Base-by-base conservation (phyloP, 495 filamentous ascomycete genomes). In the Aspergillus baeticus region DNA sequence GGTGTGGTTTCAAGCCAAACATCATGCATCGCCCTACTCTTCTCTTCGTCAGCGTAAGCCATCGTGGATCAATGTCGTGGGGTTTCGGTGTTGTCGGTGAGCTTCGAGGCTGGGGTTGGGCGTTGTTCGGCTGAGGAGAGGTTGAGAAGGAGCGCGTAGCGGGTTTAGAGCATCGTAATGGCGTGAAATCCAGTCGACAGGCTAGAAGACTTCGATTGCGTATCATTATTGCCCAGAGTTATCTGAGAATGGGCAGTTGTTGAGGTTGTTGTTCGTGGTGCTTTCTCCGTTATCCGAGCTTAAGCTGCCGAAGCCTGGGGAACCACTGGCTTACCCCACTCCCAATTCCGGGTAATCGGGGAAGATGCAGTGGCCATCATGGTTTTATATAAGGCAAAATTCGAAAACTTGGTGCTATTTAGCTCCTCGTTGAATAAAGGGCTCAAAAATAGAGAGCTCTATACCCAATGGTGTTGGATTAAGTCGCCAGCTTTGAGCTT, bases 1-100 rank as follows among this genome's bases (percentile, higher is more conserved):
- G 91, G 18, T 66, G 58, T 5, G 71, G 68, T 7, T 76, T 75
- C 45, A 91, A 74, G 13, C 92, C 92, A 64, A 95, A 95, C 59
- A 80, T 80, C 59, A 96, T 83, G 69, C 94, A 95, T 69, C 85
- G 85, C 8, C 92, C 91, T n/a, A 96, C 70, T 37, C 91, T 83
- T 10, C 73, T 59, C 60, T 87, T 89, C 13, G 90, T 82, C 42
- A 87, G 82, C 14, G 86, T 82, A 44, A 95, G 86, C 92, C 92
- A 96, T 68, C 84, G 81, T 10, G 82, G 71, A 47, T 77, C 71
- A 42, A 79, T 67, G 31, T 60, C 57, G 57, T 71, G 71, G 38
- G 68, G 71, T 54, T 66, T 70, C 41, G 63, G 56, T 41, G 61
- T 26, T 34, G 62, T 41, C 45, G 57, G 59, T 42, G 41, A 59